Evolutionary conservation across 2,329 filamentous ascomycete species (phyloP).

Genomic region (Lachnellula cervina): DNA sequence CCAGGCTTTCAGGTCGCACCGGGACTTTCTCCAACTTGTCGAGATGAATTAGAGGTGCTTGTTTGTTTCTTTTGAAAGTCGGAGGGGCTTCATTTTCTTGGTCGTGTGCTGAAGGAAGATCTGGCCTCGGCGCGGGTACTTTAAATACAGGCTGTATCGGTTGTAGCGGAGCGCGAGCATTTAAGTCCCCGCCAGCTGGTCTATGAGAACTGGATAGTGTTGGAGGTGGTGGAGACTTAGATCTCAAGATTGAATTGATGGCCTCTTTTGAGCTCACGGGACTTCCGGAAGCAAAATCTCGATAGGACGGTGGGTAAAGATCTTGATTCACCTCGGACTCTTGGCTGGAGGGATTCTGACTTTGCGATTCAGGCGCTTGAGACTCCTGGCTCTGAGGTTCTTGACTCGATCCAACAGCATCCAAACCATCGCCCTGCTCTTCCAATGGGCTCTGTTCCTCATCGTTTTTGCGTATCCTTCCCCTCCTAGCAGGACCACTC

Average conservation of each 20-base stretch:
- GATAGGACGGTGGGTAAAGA: slow-evolving; percentile 20
- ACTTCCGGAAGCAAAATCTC: slow-evolving; percentile 38
- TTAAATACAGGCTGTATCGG: slow-evolving; percentile 52
- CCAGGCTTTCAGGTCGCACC: slow-evolving; percentile 45
- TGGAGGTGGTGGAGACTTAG: slow-evolving; percentile 28
- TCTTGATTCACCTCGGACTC: slow-evolving; percentile 32
- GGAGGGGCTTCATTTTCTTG: slow-evolving; percentile 80
- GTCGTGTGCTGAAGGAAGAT: slow-evolving; percentile 61
- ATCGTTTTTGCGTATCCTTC: slow-evolving; percentile 54
- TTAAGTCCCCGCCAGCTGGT: slow-evolving; percentile 34
- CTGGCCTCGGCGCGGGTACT: slow-evolving; percentile 49
- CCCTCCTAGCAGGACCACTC: slow-evolving; percentile 73
- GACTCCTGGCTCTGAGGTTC: slow-evolving; percentile 25
- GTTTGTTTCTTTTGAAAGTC: slow-evolving; percentile 53
- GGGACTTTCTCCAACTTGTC: slow-evolving; percentile 44
- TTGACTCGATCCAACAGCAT: slow-evolving; percentile 28
- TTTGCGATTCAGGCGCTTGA: slow-evolving; percentile 26
- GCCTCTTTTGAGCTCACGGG: slow-evolving; percentile 19
- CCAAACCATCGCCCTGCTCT: slow-evolving; percentile 29
- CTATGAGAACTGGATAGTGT: slow-evolving; percentile 21
- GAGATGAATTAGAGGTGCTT: slow-evolving; percentile 21
- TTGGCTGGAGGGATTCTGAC: slow-evolving; percentile 24
- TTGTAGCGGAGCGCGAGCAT: slow-evolving; percentile 37
- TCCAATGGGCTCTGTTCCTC: slow-evolving; percentile 39
- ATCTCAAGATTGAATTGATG: slow-evolving; percentile 23